Conservation (phyloP, 1,284 basidiomycete species). For the Retiboletus flavoniger region DNA sequence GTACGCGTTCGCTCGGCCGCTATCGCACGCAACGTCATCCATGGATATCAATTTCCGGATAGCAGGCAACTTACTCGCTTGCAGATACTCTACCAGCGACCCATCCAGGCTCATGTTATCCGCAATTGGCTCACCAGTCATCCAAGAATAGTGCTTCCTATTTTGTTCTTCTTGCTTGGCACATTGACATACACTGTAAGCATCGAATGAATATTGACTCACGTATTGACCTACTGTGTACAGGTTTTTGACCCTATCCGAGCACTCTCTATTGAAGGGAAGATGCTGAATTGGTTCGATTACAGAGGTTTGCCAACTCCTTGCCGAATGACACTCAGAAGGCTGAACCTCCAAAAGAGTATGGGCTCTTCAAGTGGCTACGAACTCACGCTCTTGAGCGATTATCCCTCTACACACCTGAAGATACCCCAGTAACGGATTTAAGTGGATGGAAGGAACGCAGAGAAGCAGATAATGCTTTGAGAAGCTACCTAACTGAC, state of each 20-base stretch:
- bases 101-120: slow-evolving; percentile 75
- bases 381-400: slow-evolving; percentile 54
- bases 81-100: slow-evolving; percentile 67
- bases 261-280: slow-evolving; percentile 79
- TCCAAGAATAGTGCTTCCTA: slow-evolving; percentile 83
- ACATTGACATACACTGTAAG: slow-evolving; percentile 84
- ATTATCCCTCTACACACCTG: slow-evolving; percentile 36
- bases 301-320: slow-evolving; percentile 48
- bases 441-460: slow-evolving; percentile 79
- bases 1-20: slow-evolving; percentile 67
- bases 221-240: neutral
- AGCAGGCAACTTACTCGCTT: slow-evolving; percentile 50
- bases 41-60: slow-evolving; percentile 58
- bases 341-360: slow-evolving; percentile 45
- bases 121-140: slow-evolving; percentile 84
- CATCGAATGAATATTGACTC: slow-evolving; percentile 5
- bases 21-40: slow-evolving; percentile 82
- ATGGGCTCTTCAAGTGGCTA: slow-evolving; percentile 66
- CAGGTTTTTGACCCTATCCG: slow-evolving; percentile 93
- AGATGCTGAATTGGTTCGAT: slow-evolving; percentile 84
- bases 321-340: neutral
- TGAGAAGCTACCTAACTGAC: slow-evolving; percentile 74
- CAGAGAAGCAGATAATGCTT: slow-evolving; percentile 66
- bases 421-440: slow-evolving; percentile 14
- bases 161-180: slow-evolving; percentile 85